These are phyloP conservation scores for Podaxis sp. DNA, from an alignment of 768 basidiomycete genomes.

Conservation along the genomic window DNA sequence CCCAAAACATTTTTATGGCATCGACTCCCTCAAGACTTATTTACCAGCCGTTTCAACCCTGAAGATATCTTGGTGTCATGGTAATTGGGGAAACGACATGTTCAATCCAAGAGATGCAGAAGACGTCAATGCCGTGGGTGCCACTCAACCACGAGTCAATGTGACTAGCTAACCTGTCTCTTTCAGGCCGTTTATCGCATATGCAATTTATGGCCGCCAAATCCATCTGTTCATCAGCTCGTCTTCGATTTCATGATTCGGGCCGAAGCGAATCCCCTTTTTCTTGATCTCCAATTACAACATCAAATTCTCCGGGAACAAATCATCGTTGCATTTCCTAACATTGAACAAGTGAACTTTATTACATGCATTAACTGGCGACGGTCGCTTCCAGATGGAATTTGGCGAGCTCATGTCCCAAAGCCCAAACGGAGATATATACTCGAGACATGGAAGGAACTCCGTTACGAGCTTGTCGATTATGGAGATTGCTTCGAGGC, in stretches of 20 bases:
- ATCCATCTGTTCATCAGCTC: neutral
- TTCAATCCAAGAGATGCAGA: neutral
- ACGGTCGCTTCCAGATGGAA: neutral
- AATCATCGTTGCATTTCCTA: neutral
- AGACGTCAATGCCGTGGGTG: neutral
- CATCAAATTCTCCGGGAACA: neutral
- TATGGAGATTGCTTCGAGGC: conserved; percentile 1
- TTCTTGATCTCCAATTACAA: conserved; percentile 1
- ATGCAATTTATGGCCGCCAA: conserved; percentile 1
- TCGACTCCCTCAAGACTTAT: neutral
- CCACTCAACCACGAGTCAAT: neutral
- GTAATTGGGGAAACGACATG: neutral
- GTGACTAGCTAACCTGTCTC: neutral
- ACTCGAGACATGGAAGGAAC: neutral
- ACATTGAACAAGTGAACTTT: conserved; percentile 11
- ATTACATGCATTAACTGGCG: conserved; percentile 2
- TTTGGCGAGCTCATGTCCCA: conserved; percentile 1
- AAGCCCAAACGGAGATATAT: neutral
- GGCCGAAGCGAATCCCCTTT: neutral
- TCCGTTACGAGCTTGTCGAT: neutral
- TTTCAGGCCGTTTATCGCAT: neutral
- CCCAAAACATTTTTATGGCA: conserved; percentile 1
- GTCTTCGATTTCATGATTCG: neutral
- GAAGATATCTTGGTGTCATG: conserved; percentile 12
- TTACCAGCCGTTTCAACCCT: neutral